Conservation (phyloP, 176 grass and related monocot genomes). For the Avena atlantica region DNA sequence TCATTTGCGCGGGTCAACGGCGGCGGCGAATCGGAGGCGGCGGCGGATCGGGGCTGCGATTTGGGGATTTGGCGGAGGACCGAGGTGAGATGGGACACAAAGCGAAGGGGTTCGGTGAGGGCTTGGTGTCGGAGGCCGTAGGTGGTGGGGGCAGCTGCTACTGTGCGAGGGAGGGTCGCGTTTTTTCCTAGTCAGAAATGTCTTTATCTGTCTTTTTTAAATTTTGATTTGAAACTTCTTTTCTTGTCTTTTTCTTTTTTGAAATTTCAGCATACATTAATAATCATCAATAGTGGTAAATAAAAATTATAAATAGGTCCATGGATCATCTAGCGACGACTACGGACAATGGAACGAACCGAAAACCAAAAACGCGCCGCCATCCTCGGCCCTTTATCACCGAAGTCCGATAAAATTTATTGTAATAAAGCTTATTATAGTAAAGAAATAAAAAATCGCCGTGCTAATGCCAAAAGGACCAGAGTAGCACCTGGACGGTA, state of each 20-base stretch:
- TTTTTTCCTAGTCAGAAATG: neutral
- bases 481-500: too few species aligned
- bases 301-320: too few species aligned
- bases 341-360: too few species aligned
- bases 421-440: too few species aligned
- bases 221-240: neutral
- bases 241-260: neutral
- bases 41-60: constrained; percentile 57
- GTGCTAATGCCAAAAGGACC: too few species aligned
- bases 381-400: too few species aligned
- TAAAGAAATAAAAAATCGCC: too few species aligned
- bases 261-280: too few species aligned
- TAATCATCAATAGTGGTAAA: too few species aligned
- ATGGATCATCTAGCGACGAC: too few species aligned
- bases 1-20: constrained; percentile 60
- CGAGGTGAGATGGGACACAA: constrained; percentile 35
- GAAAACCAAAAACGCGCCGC: too few species aligned
- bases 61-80: constrained; percentile 54
- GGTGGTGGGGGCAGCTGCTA: constrained; percentile 38
- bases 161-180: constrained; percentile 2
- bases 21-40: constrained; percentile 24
- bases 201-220: neutral
- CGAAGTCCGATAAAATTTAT: too few species aligned
- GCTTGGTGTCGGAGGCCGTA: constrained; percentile 7
- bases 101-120: constrained; percentile 54